Conservation (phyloP, 2,329 filamentous ascomycete genomes). For the Aspergillus sp. region DNA sequence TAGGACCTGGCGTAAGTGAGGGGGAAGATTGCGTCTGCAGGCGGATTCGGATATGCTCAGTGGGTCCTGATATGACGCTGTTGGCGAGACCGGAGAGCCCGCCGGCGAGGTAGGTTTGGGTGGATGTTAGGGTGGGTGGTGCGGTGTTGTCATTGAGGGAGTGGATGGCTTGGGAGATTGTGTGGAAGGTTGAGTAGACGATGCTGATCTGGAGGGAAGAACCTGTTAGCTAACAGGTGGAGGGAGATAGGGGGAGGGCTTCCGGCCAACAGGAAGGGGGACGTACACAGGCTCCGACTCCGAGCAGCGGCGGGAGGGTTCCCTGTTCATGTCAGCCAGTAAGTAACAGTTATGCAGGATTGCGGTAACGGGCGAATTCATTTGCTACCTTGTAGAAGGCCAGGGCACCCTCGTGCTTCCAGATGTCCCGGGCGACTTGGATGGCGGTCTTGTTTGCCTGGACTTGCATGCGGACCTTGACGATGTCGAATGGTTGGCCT, state of each 20-base stretch:
- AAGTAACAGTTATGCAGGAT: not conserved
- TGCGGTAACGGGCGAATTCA: too few relatives aligned
- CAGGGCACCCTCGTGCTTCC: constrained; percentile 75
- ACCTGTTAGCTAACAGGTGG: too few relatives aligned
- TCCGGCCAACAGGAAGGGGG: not conserved
- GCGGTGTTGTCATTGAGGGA: constrained; percentile 56
- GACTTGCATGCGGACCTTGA: constrained; percentile 95
- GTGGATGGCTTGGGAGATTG: constrained; percentile 79
- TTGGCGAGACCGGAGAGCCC: constrained; percentile 90
- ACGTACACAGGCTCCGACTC: constrained; percentile 84
- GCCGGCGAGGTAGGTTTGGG: constrained; percentile 82
- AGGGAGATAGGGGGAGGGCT: too few relatives aligned
- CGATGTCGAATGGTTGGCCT: constrained; percentile 76
- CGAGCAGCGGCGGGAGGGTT: constrained; percentile 84
- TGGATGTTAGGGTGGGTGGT: constrained; percentile 12
- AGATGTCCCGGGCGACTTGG: constrained; percentile 75
- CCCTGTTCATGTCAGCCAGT: constrained; percentile 55
- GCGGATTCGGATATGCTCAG: constrained; percentile 92
- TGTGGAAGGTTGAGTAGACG: constrained; percentile 92
- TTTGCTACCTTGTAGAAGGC: constrained; percentile 82
- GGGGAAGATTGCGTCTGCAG: constrained; percentile 77
- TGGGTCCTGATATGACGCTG: constrained; percentile 77
- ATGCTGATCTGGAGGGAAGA: constrained; percentile 59
- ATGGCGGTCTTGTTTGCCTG: constrained; percentile 70
- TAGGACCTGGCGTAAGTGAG: not conserved